Conservation (phyloP, 306 rosid species). For the Sphenostylis stenocarpa region DNA sequence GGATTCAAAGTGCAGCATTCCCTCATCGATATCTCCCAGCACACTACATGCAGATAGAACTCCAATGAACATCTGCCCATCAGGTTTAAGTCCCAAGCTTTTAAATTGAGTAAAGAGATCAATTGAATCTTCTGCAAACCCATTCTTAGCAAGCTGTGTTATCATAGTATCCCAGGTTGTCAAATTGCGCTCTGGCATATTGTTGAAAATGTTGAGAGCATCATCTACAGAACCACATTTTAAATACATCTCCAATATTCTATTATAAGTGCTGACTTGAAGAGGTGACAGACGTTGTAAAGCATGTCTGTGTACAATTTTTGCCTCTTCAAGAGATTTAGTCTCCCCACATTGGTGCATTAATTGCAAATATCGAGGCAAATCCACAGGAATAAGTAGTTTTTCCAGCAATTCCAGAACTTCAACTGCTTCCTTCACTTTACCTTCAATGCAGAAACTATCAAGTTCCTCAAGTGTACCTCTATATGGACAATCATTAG, state of each 20-base stretch:
- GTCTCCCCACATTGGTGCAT: slow-evolving; percentile 64
- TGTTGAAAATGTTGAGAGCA: slow-evolving; percentile 51
- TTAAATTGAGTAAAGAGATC: slow-evolving; percentile 71
- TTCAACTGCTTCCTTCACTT: slow-evolving; percentile 72
- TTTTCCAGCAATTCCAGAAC: slow-evolving; percentile 53
- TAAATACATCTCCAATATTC: slow-evolving; percentile 72
- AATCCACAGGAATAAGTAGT: slow-evolving; percentile 49
- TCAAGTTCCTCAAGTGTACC: slow-evolving; percentile 66
- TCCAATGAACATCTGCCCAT: slow-evolving; percentile 65
- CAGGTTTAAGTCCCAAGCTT: slow-evolving; percentile 61
- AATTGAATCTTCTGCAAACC: slow-evolving; percentile 71
- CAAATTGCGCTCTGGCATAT: slow-evolving; percentile 64
- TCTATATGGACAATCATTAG: slow-evolving; percentile 29
- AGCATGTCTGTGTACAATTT: slow-evolving; percentile 46
- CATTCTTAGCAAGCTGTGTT: slow-evolving; percentile 66
- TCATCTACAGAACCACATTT: slow-evolving; percentile 77
- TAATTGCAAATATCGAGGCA: slow-evolving; percentile 47
- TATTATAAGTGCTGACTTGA: slow-evolving; percentile 58
- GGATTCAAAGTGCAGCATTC: slow-evolving; percentile 70
- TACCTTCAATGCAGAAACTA: slow-evolving; percentile 60
- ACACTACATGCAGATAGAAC: slow-evolving; percentile 63
- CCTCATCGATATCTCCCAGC: slow-evolving; percentile 64
- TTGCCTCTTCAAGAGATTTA: slow-evolving; percentile 68
- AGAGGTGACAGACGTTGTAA: slow-evolving; percentile 50
- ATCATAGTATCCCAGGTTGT: slow-evolving; percentile 87